These are phyloP conservation scores for Pachyrhizus erosus DNA, from an alignment of 306 rosid species.

Conservation along the genomic window DNA sequence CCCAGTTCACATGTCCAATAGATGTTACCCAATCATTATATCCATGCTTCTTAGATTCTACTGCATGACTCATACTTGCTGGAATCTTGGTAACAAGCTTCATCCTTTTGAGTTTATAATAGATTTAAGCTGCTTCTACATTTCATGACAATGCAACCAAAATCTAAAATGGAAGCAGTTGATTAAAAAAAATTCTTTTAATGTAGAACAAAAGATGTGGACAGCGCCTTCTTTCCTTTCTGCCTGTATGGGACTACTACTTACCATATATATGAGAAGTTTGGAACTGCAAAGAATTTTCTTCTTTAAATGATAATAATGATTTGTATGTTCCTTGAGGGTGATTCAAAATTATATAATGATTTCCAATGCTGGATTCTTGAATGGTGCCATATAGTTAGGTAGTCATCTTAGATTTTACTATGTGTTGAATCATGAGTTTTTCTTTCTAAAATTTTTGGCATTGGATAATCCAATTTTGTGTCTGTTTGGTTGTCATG, in stretches of 20 bases:
- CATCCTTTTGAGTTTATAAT: not conserved
- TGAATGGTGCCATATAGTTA: not conserved
- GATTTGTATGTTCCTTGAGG: not conserved
- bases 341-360: not conserved
- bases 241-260: not conserved
- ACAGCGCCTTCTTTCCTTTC: not conserved
- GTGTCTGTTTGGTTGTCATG: not conserved
- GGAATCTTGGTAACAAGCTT: not conserved
- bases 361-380: not conserved
- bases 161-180: not conserved
- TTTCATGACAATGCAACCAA: not conserved
- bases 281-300: not conserved
- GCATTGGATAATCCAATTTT: not conserved
- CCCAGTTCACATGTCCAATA: not conserved
- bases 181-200: not conserved
- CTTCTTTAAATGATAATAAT: not conserved
- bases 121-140: not conserved
- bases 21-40: not conserved
- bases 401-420: not conserved
- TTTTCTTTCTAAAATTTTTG: not conserved
- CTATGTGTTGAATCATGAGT: not conserved
- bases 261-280: not conserved
- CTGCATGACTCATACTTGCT: not conserved
- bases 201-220: not conserved
- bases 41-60: not conserved